These are phyloP conservation scores for Prunus mira DNA, from an alignment of 306 rosid genomes.

Conservation along the genomic window DNA sequence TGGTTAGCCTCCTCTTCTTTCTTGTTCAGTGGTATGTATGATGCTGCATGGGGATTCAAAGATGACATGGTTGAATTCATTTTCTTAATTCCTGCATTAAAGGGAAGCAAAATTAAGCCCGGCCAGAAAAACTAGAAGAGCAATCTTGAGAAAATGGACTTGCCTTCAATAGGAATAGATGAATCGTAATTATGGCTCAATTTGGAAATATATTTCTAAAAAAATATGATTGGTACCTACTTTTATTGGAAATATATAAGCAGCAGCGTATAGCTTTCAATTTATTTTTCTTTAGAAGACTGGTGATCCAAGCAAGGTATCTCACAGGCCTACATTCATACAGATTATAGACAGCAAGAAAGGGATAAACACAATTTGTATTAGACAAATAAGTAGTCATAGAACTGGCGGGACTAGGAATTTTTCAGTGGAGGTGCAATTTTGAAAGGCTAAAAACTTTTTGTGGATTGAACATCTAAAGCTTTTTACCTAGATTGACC, in stretches of 20 bases:
- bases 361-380: no score
- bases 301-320: neutral
- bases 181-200: no score
- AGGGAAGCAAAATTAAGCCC: neutral
- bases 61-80: constrained; percentile 2
- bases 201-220: neutral
- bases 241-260: neutral
- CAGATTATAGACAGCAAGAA: no score
- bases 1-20: neutral
- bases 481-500: no score
- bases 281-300: neutral
- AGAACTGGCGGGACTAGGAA: no score
- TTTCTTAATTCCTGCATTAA: neutral
- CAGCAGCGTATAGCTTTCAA: neutral
- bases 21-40: constrained; percentile 9
- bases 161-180: no score
- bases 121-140: neutral
- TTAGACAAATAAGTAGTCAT: no score
- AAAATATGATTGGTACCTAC: neutral
- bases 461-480: no score
- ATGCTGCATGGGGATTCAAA: constrained; percentile 11
- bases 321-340: no score
- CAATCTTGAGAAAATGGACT: no score
- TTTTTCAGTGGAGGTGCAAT: no score
- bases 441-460: no score